Conservation (phyloP, 495 filamentous ascomycete species). For the Sordaria brevicollis region DNA sequence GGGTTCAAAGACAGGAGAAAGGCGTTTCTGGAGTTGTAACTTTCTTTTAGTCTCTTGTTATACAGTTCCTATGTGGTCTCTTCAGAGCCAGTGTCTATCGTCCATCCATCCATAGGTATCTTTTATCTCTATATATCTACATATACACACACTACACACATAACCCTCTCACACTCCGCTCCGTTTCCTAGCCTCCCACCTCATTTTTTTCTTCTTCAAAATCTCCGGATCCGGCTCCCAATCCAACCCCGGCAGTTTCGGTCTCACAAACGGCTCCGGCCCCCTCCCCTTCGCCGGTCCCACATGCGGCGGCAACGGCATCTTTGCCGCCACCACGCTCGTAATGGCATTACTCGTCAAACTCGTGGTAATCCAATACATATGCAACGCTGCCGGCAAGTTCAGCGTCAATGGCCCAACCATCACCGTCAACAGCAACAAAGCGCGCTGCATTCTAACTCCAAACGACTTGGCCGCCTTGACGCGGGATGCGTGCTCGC, state of each 20-base stretch:
- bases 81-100: neutral
- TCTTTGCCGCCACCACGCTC: neutral
- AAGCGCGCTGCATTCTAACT: slow-evolving; percentile 19
- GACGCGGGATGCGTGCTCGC: neutral
- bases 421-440: slow-evolving; percentile 27
- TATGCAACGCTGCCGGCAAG: slow-evolving; percentile 52
- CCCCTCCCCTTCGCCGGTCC: neutral
- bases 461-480: neutral
- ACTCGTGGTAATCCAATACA: slow-evolving; percentile 58
- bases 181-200: neutral
- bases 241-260: neutral
- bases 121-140: neutral
- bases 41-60: slow-evolving; percentile 1
- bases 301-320: neutral
- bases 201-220: neutral
- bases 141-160: neutral
- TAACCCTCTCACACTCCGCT: neutral
- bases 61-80: neutral
- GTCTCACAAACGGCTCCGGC: neutral
- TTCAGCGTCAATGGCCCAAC: slow-evolving; percentile 40
- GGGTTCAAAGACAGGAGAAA: neutral
- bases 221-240: neutral
- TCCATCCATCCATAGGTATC: neutral
- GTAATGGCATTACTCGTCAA: neutral
- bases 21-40: slow-evolving; percentile 9